Conservation (phyloP, 2,329 filamentous ascomycete genomes). For the Fusarium sp. region DNA sequence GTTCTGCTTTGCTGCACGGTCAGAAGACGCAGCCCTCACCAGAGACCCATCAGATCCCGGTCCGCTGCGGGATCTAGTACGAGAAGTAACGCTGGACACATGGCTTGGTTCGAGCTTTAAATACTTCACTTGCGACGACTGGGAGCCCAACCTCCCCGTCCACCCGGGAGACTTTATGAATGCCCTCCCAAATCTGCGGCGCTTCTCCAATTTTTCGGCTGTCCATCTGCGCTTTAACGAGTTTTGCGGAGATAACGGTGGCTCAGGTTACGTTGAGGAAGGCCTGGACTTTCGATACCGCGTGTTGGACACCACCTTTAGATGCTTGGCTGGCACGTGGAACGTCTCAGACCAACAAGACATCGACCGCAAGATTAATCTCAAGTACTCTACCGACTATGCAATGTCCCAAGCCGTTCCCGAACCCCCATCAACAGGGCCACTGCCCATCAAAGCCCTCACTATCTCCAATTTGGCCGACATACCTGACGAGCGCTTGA, state of each 20-base stretch:
- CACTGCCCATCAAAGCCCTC: slow-evolving; percentile 27
- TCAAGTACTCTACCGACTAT: neutral
- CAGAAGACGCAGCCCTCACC: no score
- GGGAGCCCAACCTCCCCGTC: no score
- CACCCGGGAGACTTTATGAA: slow-evolving; percentile 8
- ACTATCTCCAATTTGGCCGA: slow-evolving; percentile 29
- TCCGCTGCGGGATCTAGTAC: slow-evolving; percentile 10
- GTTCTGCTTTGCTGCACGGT: neutral
- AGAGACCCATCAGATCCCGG: neutral
- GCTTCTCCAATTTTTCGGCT: slow-evolving; percentile 9
- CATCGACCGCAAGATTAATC: neutral
- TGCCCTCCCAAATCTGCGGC: slow-evolving; percentile 12
- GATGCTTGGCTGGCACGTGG: neutral
- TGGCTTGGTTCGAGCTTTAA: slow-evolving; percentile 3
- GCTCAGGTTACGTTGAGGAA: slow-evolving; percentile 21
- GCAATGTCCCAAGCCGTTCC: neutral
- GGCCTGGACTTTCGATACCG: slow-evolving; percentile 1
- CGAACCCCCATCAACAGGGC: neutral
- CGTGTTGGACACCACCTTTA: neutral
- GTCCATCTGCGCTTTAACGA: slow-evolving; percentile 17
- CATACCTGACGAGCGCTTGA: slow-evolving; percentile 5
- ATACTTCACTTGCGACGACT: no score
- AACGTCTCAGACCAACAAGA: neutral
- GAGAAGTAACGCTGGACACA: slow-evolving; percentile 31
- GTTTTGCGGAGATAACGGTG: slow-evolving; percentile 22